Percentiles rank a stretch among this genome's conserved stretches.
Conservation (phyloP, 257 asterid genomes). For the Haberlea rhodopensis region DNA sequence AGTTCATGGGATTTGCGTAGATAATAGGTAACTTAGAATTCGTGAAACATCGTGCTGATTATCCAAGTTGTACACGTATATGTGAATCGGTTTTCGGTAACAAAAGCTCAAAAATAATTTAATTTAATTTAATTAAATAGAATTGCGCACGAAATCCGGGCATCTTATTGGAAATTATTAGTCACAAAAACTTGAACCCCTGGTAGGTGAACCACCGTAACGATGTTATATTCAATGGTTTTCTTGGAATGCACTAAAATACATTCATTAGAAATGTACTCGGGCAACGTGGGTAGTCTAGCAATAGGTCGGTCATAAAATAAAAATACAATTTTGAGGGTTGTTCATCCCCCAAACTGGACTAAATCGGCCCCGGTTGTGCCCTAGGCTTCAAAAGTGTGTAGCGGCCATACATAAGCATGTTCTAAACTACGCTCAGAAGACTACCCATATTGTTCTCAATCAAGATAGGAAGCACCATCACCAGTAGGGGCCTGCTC, state of each 20-base stretch:
- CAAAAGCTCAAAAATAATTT: no score
- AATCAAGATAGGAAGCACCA: neutral
- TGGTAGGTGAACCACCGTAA: no score
- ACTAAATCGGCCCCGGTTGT: conserved; percentile 18
- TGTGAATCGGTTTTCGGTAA: no score
- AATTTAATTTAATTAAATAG: no score
- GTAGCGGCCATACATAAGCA: conserved; percentile 25
- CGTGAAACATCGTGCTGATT: no score
- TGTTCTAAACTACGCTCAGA: neutral
- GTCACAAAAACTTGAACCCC: no score
- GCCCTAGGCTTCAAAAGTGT: conserved; percentile 24
- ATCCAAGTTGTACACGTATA: no score
- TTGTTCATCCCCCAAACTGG: neutral
- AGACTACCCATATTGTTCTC: neutral
- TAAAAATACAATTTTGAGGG: neutral
- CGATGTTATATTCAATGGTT: neutral
- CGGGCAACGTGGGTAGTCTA: neutral
- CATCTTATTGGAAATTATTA: no score
- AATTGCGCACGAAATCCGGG: no score
- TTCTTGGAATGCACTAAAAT: neutral
- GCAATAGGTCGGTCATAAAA: neutral
- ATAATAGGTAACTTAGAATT: no score
- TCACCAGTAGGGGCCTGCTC: neutral
- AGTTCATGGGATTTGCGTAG: no score
- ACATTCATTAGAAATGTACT: neutral